Evolutionary conservation across 305 asterid genomes (phyloP).

Genomic region (Petunia hybrid): DNA sequence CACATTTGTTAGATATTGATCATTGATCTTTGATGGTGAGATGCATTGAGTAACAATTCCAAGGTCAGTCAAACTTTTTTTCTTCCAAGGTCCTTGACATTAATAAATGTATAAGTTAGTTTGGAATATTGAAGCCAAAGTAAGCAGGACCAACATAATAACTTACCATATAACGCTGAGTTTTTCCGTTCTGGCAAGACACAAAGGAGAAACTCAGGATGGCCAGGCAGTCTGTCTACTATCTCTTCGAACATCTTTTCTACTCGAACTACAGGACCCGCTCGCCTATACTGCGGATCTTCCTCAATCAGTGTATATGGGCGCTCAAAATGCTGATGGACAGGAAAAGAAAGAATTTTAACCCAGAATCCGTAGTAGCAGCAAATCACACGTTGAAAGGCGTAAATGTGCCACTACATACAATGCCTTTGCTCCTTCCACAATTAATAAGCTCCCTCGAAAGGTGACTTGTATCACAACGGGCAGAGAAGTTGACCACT

Average conservation of each 20-base stretch:
- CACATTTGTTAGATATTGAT: conserved; percentile 81
- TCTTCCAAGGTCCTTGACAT: conserved; percentile 94
- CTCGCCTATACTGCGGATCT: conserved; percentile 65
- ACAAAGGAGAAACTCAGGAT: conserved; percentile 86
- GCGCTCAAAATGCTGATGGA: conserved; percentile 75
- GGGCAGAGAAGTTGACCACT: conserved; percentile 85
- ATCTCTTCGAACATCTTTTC: conserved; percentile 87
- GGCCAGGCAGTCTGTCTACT: conserved; percentile 64
- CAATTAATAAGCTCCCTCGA: conserved; percentile 86
- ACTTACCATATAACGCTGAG: conserved; percentile 81
- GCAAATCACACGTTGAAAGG: conserved; percentile 30
- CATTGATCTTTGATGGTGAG: conserved; percentile 75
- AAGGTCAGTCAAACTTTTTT: conserved; percentile 65
- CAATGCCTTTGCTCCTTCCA: conserved; percentile 91
- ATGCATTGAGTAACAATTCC: conserved; percentile 88
- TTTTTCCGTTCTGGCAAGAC: conserved; percentile 85
- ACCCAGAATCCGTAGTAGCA: conserved; percentile 14
- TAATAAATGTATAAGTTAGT: conserved; percentile 28
- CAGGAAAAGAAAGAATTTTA: conserved; percentile 32
- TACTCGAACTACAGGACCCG: conserved; percentile 75
- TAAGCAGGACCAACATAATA: conserved; percentile 25
- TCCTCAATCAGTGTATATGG: conserved; percentile 89
- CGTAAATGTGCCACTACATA: conserved; percentile 48
- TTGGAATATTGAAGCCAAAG: background rate
- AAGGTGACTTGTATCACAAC: conserved; percentile 77